phyloP scores from a whole-genome alignment of 805 yeast genomes.

The Zygosaccharomyces siamensis region DNA sequence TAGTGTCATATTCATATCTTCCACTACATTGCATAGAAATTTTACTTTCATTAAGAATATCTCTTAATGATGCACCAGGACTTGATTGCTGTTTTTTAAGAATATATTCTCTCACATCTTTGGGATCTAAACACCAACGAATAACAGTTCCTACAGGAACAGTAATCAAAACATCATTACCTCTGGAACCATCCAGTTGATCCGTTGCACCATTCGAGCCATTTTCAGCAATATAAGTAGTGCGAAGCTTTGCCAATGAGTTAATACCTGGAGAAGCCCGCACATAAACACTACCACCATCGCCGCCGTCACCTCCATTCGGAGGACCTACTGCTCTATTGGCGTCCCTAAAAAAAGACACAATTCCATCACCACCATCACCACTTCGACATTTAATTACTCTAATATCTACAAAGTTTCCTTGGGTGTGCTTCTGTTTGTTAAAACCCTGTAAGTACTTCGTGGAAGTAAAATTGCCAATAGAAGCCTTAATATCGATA shows the following conservation, averaged over 20 bases:
- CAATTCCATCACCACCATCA: slow-evolving; percentile 81
- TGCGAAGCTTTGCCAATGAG: slow-evolving; percentile 64
- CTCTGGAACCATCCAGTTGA: slow-evolving; percentile 83
- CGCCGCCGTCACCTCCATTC: slow-evolving; percentile 98
- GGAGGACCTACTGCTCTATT: slow-evolving; percentile 88
- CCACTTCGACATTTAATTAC: slow-evolving; percentile 70
- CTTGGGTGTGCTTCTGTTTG: slow-evolving; percentile 43
- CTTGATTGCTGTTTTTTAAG: slow-evolving; percentile 16
- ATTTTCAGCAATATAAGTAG: slow-evolving; percentile 62
- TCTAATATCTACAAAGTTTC: slow-evolving; percentile 55
- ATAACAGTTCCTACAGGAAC: slow-evolving; percentile 92
- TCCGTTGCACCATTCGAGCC: slow-evolving; percentile 69
- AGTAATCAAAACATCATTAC: slow-evolving; percentile 70
- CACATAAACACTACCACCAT: slow-evolving; percentile 82
- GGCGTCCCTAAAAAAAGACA: slow-evolving; percentile 83
- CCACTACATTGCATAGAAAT: slow-evolving; percentile 36
- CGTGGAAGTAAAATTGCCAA: slow-evolving; percentile 27
- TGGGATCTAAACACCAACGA: slow-evolving; percentile 79
- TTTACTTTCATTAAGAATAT: slow-evolving; percentile 18
- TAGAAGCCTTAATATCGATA: slow-evolving; percentile 22
- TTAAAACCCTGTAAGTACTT: slow-evolving; percentile 31
- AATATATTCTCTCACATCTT: slow-evolving; percentile 36
- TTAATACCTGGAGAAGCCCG: slow-evolving; percentile 70
- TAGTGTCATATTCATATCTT: slow-evolving; percentile 23
- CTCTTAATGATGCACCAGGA: slow-evolving; percentile 22